phyloP scores from a whole-genome alignment of 768 basidiomycete genomes.

The Mycena galericulata region DNA sequence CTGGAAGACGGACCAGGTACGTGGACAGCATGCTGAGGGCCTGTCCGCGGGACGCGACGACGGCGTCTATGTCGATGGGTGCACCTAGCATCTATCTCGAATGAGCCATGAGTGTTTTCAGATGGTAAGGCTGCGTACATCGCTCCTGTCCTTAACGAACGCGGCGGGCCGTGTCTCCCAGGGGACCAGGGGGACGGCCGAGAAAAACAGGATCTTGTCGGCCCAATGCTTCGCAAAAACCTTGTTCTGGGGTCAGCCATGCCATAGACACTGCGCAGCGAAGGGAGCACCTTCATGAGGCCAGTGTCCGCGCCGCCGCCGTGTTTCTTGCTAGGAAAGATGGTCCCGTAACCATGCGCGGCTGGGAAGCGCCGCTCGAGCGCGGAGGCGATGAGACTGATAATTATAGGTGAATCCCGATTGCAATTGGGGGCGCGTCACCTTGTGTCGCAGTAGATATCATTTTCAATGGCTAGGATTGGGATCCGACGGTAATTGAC shows the following conservation, averaged over 20 bases:
- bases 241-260: slow-evolving; percentile 1
- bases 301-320: slow-evolving; percentile 57
- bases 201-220: slow-evolving; percentile 57
- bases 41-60: slow-evolving; percentile 46
- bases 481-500: slow-evolving; percentile 69
- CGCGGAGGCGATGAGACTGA: slow-evolving; percentile 59
- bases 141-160: slow-evolving; percentile 63
- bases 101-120: background rate
- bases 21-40: slow-evolving; percentile 55
- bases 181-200: slow-evolving; percentile 55
- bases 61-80: slow-evolving; percentile 52
- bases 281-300: slow-evolving; percentile 50
- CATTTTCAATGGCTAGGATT: slow-evolving; percentile 66
- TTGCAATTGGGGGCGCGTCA: background rate
- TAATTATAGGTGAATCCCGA: background rate
- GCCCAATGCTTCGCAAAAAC: slow-evolving; percentile 60
- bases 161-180: slow-evolving; percentile 59
- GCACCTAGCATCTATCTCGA: slow-evolving; percentile 45
- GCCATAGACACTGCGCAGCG: background rate
- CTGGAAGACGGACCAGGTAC: slow-evolving; percentile 55
- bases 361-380: slow-evolving; percentile 69
- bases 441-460: slow-evolving; percentile 71
- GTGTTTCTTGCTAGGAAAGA: slow-evolving; percentile 61
- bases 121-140: slow-evolving; percentile 45
- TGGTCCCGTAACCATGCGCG: slow-evolving; percentile 57